phyloP scores from a whole-genome alignment of 116 monocot genomes.

The Dioscorea cayenensis region DNA sequence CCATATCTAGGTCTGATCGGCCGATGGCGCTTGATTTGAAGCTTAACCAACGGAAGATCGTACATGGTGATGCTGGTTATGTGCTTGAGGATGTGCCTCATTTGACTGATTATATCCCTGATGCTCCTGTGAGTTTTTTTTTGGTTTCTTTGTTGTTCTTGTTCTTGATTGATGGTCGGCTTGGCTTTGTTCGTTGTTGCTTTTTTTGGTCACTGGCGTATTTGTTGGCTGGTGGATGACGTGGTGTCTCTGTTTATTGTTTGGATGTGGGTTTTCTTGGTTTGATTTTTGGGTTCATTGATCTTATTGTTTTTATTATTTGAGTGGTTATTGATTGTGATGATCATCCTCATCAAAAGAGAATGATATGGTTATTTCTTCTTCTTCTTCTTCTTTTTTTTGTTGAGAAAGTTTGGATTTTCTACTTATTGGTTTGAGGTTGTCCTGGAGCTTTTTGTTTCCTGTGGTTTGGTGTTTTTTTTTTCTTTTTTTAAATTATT shows the following conservation, averaged over 20 bases:
- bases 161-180: background rate
- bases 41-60: conserved; percentile 23
- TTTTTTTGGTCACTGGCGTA: background rate
- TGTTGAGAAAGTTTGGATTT: background rate
- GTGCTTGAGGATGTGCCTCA: conserved; percentile 85
- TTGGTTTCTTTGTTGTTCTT: background rate
- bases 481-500: background rate
- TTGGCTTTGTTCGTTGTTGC: background rate
- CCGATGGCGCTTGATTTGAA: conserved; percentile 14
- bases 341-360: too few species aligned
- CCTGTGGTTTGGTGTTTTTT: background rate
- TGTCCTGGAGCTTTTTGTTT: background rate
- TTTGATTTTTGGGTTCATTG: background rate
- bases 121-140: conserved; percentile 40
- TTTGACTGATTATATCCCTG: conserved; percentile 50
- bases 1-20: conserved; percentile 1
- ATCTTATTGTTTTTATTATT: too few species aligned
- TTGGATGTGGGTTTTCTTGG: background rate
- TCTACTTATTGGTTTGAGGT: background rate
- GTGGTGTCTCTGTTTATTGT: background rate
- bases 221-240: background rate
- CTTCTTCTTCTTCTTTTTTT: background rate
- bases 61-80: conserved; percentile 50
- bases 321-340: too few species aligned
- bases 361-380: too few species aligned